Evolutionary conservation across 441 rosid species (phyloP).

Genomic region (Geranium incanum): DNA sequence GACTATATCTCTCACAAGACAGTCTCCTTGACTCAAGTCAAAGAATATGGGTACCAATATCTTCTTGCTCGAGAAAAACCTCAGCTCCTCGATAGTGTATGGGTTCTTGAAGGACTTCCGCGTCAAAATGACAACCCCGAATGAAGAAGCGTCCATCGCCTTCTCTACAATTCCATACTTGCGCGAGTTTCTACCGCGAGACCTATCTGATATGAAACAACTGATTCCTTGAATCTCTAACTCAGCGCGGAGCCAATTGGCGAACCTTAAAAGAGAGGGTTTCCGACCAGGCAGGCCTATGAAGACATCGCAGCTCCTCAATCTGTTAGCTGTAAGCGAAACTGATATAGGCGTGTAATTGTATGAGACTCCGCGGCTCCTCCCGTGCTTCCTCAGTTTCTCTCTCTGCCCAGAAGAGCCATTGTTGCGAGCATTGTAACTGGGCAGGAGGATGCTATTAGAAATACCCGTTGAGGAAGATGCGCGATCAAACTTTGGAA

Average conservation of each 20-base stretch:
- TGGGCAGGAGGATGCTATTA: slow-evolving; percentile 4
- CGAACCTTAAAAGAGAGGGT: slow-evolving; percentile 63
- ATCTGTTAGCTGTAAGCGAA: slow-evolving; percentile 52
- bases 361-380: slow-evolving; percentile 36
- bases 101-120: slow-evolving; percentile 75
- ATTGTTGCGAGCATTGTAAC: background rate
- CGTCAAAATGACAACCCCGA: slow-evolving; percentile 69
- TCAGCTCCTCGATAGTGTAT: slow-evolving; percentile 72
- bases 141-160: slow-evolving; percentile 82
- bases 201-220: slow-evolving; percentile 73
- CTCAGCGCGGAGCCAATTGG: slow-evolving; percentile 81
- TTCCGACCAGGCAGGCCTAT: slow-evolving; percentile 78
- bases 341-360: slow-evolving; percentile 39
- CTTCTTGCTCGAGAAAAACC: slow-evolving; percentile 70
- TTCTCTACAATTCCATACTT: slow-evolving; percentile 57
- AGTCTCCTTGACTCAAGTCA: slow-evolving; percentile 66
- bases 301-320: slow-evolving; percentile 75
- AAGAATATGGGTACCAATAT: slow-evolving; percentile 76
- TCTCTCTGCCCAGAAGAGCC: slow-evolving; percentile 22
- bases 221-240: slow-evolving; percentile 87
- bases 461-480: slow-evolving; percentile 40
- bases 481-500: slow-evolving; percentile 34
- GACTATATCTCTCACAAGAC: slow-evolving; percentile 85
- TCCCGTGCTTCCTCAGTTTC: slow-evolving; percentile 34
- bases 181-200: slow-evolving; percentile 59